Conservation (phyloP, 2,329 filamentous ascomycete species). For the Rhinocladiella mackenziei region DNA sequence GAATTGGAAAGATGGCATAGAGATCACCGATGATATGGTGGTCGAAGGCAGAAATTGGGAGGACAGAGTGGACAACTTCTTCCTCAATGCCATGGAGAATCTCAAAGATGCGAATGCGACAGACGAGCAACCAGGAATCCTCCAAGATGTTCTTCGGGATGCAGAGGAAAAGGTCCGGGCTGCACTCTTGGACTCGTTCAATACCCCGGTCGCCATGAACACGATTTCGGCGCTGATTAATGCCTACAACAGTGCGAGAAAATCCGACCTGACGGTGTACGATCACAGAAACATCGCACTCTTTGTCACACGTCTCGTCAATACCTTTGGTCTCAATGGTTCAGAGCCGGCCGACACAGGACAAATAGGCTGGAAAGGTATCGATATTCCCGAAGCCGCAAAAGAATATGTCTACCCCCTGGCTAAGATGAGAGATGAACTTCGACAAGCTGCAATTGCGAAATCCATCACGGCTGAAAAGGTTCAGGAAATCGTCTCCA, state of each 20-base stretch:
- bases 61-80: constrained; percentile 68
- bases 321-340: constrained; percentile 71
- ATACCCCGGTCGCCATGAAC: constrained; percentile 75
- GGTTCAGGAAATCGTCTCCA: constrained; percentile 39
- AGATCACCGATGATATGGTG: constrained; percentile 80
- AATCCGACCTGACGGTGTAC: constrained; percentile 44
- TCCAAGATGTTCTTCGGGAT: constrained; percentile 48
- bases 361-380: constrained; percentile 61
- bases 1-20: constrained; percentile 84
- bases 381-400: constrained; percentile 58
- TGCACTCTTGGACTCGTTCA: constrained; percentile 78
- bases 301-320: constrained; percentile 79
- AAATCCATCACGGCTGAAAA: constrained; percentile 39
- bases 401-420: constrained; percentile 60
- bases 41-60: constrained; percentile 75
- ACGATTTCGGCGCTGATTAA: constrained; percentile 74
- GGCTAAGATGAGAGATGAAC: constrained; percentile 54
- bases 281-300: constrained; percentile 57
- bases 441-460: constrained; percentile 54
- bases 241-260: constrained; percentile 62
- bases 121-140: constrained; percentile 13
- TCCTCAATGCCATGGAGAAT: constrained; percentile 35
- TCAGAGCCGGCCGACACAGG: constrained; percentile 33
- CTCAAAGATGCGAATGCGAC: constrained; percentile 53
- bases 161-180: constrained; percentile 57